Evolutionary conservation across 768 basidiomycete genomes (phyloP).

Genomic region (Pisolithus albus): DNA sequence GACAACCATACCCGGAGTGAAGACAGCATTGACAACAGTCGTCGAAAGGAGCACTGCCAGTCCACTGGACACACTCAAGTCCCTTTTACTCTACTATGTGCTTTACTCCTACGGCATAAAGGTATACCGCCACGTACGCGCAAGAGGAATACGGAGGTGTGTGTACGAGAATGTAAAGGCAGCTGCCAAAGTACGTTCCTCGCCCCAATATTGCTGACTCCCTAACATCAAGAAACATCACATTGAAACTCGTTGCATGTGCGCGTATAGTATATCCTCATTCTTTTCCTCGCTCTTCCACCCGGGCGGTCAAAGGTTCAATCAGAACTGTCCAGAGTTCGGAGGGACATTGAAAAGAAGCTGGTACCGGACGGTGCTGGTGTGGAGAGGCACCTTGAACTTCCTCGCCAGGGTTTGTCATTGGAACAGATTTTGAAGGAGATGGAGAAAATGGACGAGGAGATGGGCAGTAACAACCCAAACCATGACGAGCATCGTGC

Average conservation of each 20-base stretch:
- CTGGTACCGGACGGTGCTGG: conserved; percentile 59
- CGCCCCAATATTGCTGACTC: neutral
- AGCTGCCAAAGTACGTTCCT: conserved; percentile 19
- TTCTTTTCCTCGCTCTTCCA: conserved; percentile 54
- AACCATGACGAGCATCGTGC: conserved; percentile 4
- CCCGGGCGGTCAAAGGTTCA: conserved; percentile 52
- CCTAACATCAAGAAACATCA: neutral
- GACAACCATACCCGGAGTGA: neutral
- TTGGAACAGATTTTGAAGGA: conserved; percentile 70
- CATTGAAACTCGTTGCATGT: neutral
- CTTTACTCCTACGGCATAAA: conserved; percentile 20
- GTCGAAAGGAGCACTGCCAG: neutral
- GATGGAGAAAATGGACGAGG: conserved; percentile 74
- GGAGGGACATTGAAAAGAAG: conserved; percentile 55
- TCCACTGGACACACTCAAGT: conserved; percentile 17
- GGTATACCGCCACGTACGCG: conserved; percentile 30
- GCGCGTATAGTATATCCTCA: neutral
- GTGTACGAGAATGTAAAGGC: conserved; percentile 23
- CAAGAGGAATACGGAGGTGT: conserved; percentile 28
- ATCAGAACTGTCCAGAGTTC: conserved; percentile 56
- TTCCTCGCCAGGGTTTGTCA: conserved; percentile 60
- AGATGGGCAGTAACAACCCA: conserved; percentile 28
- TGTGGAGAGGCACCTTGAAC: conserved; percentile 56
- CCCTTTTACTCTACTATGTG: conserved; percentile 30
- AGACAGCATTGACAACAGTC: neutral